Base-by-base conservation (phyloP, 192 early-diverging fungal genomes). In the Coemansia sp. region DNA sequence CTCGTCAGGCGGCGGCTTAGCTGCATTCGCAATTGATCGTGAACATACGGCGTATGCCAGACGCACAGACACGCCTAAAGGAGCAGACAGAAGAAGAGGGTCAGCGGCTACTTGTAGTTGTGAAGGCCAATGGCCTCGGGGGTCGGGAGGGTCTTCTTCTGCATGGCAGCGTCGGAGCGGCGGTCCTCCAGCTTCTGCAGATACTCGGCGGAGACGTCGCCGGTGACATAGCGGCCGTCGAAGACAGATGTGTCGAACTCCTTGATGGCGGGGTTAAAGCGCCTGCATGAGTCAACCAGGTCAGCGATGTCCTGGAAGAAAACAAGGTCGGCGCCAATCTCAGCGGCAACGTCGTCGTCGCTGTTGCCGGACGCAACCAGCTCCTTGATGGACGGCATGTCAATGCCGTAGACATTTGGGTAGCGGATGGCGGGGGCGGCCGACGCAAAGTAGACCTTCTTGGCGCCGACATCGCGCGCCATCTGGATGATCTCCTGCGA, bases 361-460 rank as follows among this genome's bases (percentile, higher is more conserved):
- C 80, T 88, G 50, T 89, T 87, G 47, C 87, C 85, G 43, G 89
- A 84, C 4, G 95, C 98, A 19, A 99, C 92, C 57, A 99, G 85
- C 79, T 99, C 98, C 47, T 85, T 78, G 21, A 91, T 88, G 23
- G 94, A 93, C 23, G 98, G 98, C 97, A 99, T 99, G 72, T 99
- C 96, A 81, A 99, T 99, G 69, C 98, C 98, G 77, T 99, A 99
- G 43, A 98, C 98, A 84, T 99, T 99, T 65, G 96, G 96, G 86
- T 86, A 96, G 86, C 94, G 87, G 60, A 99, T 92, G 60, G 96
- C 87, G 42, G 98, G 98, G 0, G 98, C 91, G 53, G 95, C 97
- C 15, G 98, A 99, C 6, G 98, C 98, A 84, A 99, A 94, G 84
- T 98, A 98, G 12, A 99, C 96, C 84, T 98, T 98, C 70, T 92